Evolutionary conservation across 441 rosid genomes (phyloP), one percentile per base, ranked within the genome.

Genomic region (Pelargonium citronellum): DNA sequence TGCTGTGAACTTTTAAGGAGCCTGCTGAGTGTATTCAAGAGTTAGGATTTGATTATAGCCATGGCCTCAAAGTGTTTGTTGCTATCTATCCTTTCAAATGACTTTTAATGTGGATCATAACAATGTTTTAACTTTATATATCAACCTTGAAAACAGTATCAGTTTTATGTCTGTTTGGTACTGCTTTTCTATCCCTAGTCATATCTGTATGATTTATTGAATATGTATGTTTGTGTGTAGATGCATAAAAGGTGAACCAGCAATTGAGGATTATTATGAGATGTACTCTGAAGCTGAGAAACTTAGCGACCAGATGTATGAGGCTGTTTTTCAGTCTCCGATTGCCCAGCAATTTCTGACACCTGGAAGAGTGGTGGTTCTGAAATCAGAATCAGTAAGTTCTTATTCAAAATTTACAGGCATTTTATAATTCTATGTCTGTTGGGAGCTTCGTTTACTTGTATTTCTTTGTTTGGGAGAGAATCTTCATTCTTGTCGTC

Each of bases 171-270:
- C 39, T 74, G 67, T 58, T 67, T 65, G 55, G 30, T 55, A 64
- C 71, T 68, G 17, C 20, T 47, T n/a, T 76, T 30, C 24, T 17
- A 46, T 58, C 17, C 58, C 76, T 64, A 67, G 53, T 47, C 58
- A 13, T 22, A 20, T 17, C n/a, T 62, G 4, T 27, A 55, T 64
- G 16, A 62, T 73, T 70, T 60, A 69, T 77, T 60, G 63, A 58
- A 53, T 71, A 68, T 71, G 37, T 16, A 41, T 67, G 15, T 82
- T 74, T 83, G 69, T 68, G 0, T 83, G 49, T 77, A 95, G 99
- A 49, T 95, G 99, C 75, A 91, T 92, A 67, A 89, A 91, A 83
- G 95, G 98, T 51, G 93, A 89, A 83, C 92, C 99, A 0, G 86
- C 89, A 67, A 92, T 95, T 73, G 98, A 95, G 83, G 98, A 89